Base-by-base conservation (phyloP, 2,329 filamentous ascomycete genomes). In the Colletotrichum shisoi region DNA sequence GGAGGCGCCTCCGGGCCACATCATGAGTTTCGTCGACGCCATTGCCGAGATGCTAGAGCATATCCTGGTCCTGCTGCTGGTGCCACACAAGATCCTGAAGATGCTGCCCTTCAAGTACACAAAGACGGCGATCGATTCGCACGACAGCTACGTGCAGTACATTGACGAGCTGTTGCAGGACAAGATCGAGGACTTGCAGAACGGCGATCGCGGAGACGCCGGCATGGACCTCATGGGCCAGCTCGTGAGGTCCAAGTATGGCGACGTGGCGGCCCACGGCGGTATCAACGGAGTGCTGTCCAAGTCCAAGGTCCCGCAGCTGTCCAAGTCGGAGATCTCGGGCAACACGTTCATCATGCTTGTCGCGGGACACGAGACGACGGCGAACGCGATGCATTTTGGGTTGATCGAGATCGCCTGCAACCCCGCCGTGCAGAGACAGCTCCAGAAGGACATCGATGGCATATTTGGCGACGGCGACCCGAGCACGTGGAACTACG, bases 311-410 rank as follows among this genome's bases (percentile, higher is more conserved):
- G 69, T 74, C 6, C 79, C 77, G 13, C 75, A 76, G 19, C 76
- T 90, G n/a, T 82, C 78, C 5, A 85, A 88, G 69, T 82, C 83
- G 4, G 90, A 93, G 62, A 89, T 94, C 66, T 79, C 91, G 34
- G 90, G 90, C 57, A 93, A 93, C 73, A 87, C 90, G 21, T 90
- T 89, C 69, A 81, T 89, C 71, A 87, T 88, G 77, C 82, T 86
- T 68, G 81, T 94, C 1, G 91, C 92, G 0, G 92, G 92, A 13
- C 91, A 95, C 76, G 92, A 95, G 77, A 94, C 91, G 1, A 91
- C 91, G 2, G 91, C 91, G 54, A 92, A 91, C 76, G 85, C 86
- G 4, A 81, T 93, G 45, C 89, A 94, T 77, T 93, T 91, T 74
- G 83, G 87, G 2, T 77, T 93, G 4, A 74, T 92, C 42, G 84